Base-by-base conservation (phyloP, 2,329 filamentous ascomycete genomes). In the Monosporascus sp. region DNA sequence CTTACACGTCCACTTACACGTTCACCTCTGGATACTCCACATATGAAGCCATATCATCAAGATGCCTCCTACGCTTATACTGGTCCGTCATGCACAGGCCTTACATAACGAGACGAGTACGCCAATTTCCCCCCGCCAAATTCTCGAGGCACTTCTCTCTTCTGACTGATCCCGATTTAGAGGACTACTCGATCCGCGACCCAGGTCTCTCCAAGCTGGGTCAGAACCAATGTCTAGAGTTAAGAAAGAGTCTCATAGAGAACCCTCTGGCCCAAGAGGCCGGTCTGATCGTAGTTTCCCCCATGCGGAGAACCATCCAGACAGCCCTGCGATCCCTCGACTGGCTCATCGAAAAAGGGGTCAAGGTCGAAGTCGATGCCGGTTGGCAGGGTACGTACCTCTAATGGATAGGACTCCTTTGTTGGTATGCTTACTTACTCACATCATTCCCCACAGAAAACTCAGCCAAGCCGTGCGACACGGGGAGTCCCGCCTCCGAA, bases 31-130 rank as follows among this genome's bases (percentile, higher is more conserved):
- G 17, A 8, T 7, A 49, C 17, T 14, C 22, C 24, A 6, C 37
- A 17, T 11, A 14, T 27, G 16, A 27, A n/a, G 17, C 35, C 38
- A 20, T 31, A 46, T 78, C 76, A 78, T 84, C 72, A 60, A 37
- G 20, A 82, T 83, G 80, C 65, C 79, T 50, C 79, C 79, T 1
- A 80, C 74, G 0, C 63, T 97, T 55, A 88, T 97, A 60, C 78
- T 97, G 65, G 86, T 97, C 65, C 88, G 93, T 61, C 93, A 97
- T 78, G 93, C 89, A 17, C 89, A 97, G 70, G 80, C 76, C 8
- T 64, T 75, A n/a, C 80, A 84, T 65, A 84, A 84, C 55, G 69
- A 72, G 16, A 64, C 70, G 49, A 67, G 81, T 81, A 73, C 71
- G 78, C 78, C 26, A 50, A 50, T 46, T 52, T 48, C n/a, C 22